Base-by-base conservation (phyloP, 768 basidiomycete species). In the Podaxis mareebaensis region DNA sequence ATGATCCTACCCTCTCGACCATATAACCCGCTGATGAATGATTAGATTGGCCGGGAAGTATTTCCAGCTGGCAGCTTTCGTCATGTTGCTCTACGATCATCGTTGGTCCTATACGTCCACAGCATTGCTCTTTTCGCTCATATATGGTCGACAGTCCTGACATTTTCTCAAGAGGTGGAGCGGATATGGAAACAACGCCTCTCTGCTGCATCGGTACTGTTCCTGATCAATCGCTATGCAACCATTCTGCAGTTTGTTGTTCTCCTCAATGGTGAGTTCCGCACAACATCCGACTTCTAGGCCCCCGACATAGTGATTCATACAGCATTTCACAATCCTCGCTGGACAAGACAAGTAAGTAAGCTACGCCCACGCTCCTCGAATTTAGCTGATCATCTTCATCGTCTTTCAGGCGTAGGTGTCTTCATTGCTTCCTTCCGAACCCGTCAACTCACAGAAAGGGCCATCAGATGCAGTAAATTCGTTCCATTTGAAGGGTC, bases 401-500 rank as follows among this genome's bases (percentile, higher is more conserved):
- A 46, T 33, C 8, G 33, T 10, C 10, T 15, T 15, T 2, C 42
- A 57, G 44, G 24, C 46, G 39, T 54, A 33, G 22, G 38, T 49
- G 44, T 20, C 26, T 3, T 30, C 38, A 10, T 17, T 3, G 65
- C 63, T 26, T 3, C n/a, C 48, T 20, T 2, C 15, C 36, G 13
- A 17, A 24, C 30, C 33, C 33, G 12, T 40, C 15, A 38, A 7
- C 3, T 49, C 20, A 33, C 33, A 33, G 33, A 15, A 38, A 33
- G 17, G 8, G 26, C 3, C 12, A 53, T 5, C 33, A 72, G 73
- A 24, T 75, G 74, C 62, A 40, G 63, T 28, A 62, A 63, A 15
- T 74, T 72, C 42, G 74, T 71, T 1, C 55, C 68, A n/a, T 75
- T 75, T 44, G 74, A 75, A 52, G 74, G 74, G 4, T 66, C 68